Evolutionary conservation across 495 filamentous ascomycete genomes (phyloP), one percentile per base, ranked within the genome.

Genomic region (Annulohypoxylon bovei): DNA sequence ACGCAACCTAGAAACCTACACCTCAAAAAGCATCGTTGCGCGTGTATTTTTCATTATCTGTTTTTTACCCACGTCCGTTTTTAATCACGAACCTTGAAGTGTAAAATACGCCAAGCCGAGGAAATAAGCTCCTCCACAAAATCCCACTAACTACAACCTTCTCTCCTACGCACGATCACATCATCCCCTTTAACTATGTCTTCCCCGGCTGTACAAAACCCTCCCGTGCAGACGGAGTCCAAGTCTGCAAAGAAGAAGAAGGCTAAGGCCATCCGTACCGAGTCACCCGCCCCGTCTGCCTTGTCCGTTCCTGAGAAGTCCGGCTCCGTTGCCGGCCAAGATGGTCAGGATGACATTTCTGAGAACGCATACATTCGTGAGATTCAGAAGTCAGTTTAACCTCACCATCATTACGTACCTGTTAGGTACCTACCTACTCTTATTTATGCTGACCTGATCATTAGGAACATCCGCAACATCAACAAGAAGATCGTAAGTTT

Each of bases 401-500:
- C 30, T 65, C 12, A 16, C 44, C 9, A 18, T 39, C 1, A 63
- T 22, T 68, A 55, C 4, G n/a, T n/a, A n/a, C n/a, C n/a, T n/a
- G n/a, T n/a, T n/a, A n/a, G n/a, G n/a, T n/a, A n/a, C n/a, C 22
- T 23, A 20, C 30, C 50, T 23, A 32, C 30, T 20, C 2, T 40
- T 14, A 20, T 42, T 20, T 32, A 27, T 57, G 30, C 75, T 82
- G 54, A 80, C 71, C 18, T 12, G n/a, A 46, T 33, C 28, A 56
- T 25, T 74, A 97, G 93, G 85, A 90, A 83, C 79, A 89, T 97
- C 74, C 94, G 94, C 75, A 94, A 92, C 76, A 79, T 92, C 50
- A 87, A 87, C 78, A 98, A 98, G 85, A 96, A 95, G 81, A 86
- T 97, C 70, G 92, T 95, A 82, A 80, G 92, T 84, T 57, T 49